phyloP scores from a whole-genome alignment of 495 filamentous ascomycete genomes.

The Trichoderma orchidacearum region DNA sequence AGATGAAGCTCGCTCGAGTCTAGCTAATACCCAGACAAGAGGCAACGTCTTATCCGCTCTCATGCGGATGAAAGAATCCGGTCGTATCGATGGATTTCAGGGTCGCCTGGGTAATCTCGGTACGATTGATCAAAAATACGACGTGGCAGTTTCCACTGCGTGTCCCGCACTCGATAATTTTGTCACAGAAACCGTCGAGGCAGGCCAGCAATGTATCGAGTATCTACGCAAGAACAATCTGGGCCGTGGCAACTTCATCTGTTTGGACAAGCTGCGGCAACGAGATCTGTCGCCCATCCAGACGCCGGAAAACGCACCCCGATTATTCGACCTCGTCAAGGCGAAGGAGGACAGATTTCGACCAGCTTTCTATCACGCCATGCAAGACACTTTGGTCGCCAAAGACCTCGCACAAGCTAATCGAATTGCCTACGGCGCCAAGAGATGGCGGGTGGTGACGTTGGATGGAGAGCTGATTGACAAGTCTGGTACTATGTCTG shows the following conservation, averaged over 20 bases:
- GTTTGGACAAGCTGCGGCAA: slow-evolving; percentile 69
- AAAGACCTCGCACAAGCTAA: slow-evolving; percentile 89
- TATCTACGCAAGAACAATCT: slow-evolving; percentile 95
- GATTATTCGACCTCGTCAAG: slow-evolving; percentile 85
- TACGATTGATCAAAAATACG: slow-evolving; percentile 87
- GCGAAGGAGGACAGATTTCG: slow-evolving; percentile 74
- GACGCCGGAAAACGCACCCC: slow-evolving; percentile 83
- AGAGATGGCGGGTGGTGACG: slow-evolving; percentile 90
- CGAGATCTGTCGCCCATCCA: slow-evolving; percentile 64
- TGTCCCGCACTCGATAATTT: slow-evolving; percentile 87
- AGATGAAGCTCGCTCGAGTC: slow-evolving; percentile 81
- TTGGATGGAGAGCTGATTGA: slow-evolving; percentile 92
- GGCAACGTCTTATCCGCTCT: slow-evolving; percentile 84
- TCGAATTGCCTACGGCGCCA: slow-evolving; percentile 85
- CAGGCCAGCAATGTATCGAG: slow-evolving; percentile 93
- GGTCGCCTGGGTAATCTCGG: slow-evolving; percentile 90
- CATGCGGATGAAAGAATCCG: slow-evolving; percentile 91
- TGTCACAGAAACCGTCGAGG: slow-evolving; percentile 88
- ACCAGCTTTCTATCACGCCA: slow-evolving; percentile 87
- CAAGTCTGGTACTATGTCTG: slow-evolving; percentile 95
- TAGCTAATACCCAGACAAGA: slow-evolving; percentile 79
- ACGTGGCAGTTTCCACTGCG: slow-evolving; percentile 92
- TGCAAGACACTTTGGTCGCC: slow-evolving; percentile 88
- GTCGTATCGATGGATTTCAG: slow-evolving; percentile 92
- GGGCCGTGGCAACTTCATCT: slow-evolving; percentile 93